phyloP scores from a whole-genome alignment of 495 filamentous ascomycete genomes.

The Penicillium ochrochloron region DNA sequence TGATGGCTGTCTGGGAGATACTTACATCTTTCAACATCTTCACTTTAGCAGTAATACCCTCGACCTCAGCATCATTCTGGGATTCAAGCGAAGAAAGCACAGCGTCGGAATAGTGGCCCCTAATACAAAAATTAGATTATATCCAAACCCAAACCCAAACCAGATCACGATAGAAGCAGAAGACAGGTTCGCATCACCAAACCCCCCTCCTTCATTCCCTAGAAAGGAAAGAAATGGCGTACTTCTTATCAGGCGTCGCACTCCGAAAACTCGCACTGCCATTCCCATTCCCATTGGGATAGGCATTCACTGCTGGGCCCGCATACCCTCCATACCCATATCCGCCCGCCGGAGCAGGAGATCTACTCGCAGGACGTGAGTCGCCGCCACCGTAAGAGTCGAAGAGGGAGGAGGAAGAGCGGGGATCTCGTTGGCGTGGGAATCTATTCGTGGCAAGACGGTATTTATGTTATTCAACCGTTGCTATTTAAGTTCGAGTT shows the following conservation, averaged over 20 bases:
- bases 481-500: too few relatives aligned
- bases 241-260: slow-evolving; percentile 87
- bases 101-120: slow-evolving; percentile 91
- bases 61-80: slow-evolving; percentile 91
- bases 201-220: neutral
- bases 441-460: slow-evolving; percentile 50
- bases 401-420: slow-evolving; percentile 82
- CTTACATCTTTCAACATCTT: slow-evolving; percentile 88
- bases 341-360: slow-evolving; percentile 54
- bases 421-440: slow-evolving; percentile 77
- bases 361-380: slow-evolving; percentile 53
- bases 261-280: slow-evolving; percentile 51
- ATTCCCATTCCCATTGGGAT: slow-evolving; percentile 39
- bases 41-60: slow-evolving; percentile 89
- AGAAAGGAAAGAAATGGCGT: slow-evolving; percentile 25
- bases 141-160: neutral
- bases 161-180: neutral
- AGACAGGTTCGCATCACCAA: neutral
- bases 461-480: too few relatives aligned
- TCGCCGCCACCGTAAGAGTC: slow-evolving; percentile 76
- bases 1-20: slow-evolving; percentile 21
- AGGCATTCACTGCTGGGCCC: slow-evolving; percentile 48
- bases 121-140: slow-evolving; percentile 34
- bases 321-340: slow-evolving; percentile 65
- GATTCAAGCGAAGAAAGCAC: slow-evolving; percentile 92